Base-by-base conservation (phyloP, 192 early-diverging fungal genomes). In the Geosiphon pyriformis region DNA sequence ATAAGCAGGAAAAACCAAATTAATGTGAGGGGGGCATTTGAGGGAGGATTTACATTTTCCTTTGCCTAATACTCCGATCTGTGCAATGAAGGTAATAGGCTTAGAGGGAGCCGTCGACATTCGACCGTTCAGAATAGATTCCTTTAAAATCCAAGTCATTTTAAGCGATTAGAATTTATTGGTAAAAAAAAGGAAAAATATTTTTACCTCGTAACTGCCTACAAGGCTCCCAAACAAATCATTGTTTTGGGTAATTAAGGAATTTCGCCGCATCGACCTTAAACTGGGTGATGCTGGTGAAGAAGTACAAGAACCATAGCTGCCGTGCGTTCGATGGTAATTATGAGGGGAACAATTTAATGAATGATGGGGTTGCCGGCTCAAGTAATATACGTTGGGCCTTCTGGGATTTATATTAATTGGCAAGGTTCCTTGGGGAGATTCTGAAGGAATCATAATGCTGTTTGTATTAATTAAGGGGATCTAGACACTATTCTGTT, bases 31-130 rank as follows among this genome's bases (percentile, higher is more conserved):
- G 30, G 88, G 87, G 32, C 87, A 89, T 35, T 86, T 78, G 17
- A 90, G 71, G 18, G 74, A 71, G 58, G 71, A 65, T 54, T 80
- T 81, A 52, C 82, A 83, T 51, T 85, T 86, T n/a, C 87, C 87
- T 33, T 76, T 68, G 0, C 82, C 89, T 27, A 90, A 68, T 8
- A 82, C 87, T 1, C 89, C 88, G 47, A 93, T 85, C 37, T 91
- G 87, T 10, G 84, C 80, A 26, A 80, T 67, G 61, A 92, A 92
- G 12, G 74, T 72, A 46, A 93, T 76, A 12, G 91, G 91, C 31
- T 85, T 82, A 2, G 85, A 87, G 2, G 91, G 91, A 18, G 85
- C 67, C 0, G 88, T 83, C 1, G 88, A 89, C 87, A 93, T 89
- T 42, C 90, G 73, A 30, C 90, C 88, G 35, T 73, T 84, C 0